A percentile compares a stretch with the other conserved stretches of the same genome.
Conservation (phyloP, 257 asterid species). For the Anisodus tanguticus region DNA sequence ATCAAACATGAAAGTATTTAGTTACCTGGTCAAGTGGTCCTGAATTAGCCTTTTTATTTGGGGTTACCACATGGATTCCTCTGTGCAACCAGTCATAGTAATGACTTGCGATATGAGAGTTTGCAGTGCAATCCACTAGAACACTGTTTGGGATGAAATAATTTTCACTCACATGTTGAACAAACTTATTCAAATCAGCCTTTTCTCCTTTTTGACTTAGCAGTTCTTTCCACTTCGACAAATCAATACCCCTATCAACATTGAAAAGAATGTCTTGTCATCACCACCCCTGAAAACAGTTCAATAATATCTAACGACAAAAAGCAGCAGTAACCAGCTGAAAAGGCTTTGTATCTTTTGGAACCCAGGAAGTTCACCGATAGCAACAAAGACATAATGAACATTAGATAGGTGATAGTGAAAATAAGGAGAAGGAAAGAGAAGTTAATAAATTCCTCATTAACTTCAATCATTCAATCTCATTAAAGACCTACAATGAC, state of each 20-base stretch:
- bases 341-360: neutral
- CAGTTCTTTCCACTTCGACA: conserved; percentile 84
- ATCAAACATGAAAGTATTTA: conserved; percentile 6
- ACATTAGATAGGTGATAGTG: neutral
- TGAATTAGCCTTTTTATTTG: conserved; percentile 98
- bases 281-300: conserved; percentile 24
- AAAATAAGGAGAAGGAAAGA: conserved; percentile 15
- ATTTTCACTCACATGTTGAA: conserved; percentile 81
- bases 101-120: conserved; percentile 74
- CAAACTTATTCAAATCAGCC: conserved; percentile 84
- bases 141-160: conserved; percentile 92
- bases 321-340: conserved; percentile 19
- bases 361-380: neutral
- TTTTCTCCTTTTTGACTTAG: conserved; percentile 65
- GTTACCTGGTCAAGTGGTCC: conserved; percentile 96
- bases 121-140: conserved; percentile 97
- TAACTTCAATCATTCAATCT: neutral
- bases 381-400: neutral
- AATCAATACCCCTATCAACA: conserved; percentile 76
- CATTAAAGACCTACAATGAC: conserved; percentile 15
- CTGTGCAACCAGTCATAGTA: conserved; percentile 90
- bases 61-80: conserved; percentile 93
- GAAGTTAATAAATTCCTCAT: neutral
- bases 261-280: conserved; percentile 18
- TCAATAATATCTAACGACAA: conserved; percentile 14